Conservation (phyloP, 176 grass and related monocot genomes). For the Oryza rufipogon region DNA sequence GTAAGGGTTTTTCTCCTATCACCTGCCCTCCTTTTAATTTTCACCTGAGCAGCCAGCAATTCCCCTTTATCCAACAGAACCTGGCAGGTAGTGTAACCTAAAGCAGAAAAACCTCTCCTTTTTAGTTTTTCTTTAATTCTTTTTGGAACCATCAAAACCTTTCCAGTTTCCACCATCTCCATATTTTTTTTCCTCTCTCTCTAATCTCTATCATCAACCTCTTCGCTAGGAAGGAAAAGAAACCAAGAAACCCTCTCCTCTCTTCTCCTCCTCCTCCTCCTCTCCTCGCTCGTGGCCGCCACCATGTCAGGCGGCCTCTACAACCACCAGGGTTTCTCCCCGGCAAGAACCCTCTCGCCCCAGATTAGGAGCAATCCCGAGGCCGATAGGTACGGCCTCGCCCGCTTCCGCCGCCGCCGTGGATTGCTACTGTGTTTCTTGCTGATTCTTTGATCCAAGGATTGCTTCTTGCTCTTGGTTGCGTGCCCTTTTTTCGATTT, state of each 20-base stretch:
- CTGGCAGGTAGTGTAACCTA: not conserved
- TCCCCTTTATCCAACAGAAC: not conserved
- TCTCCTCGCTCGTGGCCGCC: conserved; percentile 8
- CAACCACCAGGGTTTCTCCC: conserved; percentile 72
- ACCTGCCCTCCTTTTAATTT: not conserved
- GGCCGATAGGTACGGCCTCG: conserved; percentile 60
- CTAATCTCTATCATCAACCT: not conserved
- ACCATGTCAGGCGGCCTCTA: conserved; percentile 89
- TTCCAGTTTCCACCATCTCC: not conserved
- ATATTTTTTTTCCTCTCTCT: not conserved
- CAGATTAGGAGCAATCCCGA: conserved; percentile 76
- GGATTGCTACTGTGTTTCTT: conserved; percentile 21
- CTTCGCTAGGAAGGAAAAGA: not conserved
- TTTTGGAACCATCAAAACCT: not conserved
- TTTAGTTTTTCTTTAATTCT: not conserved
- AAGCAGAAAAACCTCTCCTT: not conserved
- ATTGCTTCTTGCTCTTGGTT: conserved; percentile 22
- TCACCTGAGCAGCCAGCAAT: not conserved
- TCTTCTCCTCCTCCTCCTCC: not conserved
- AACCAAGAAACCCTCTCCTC: not conserved
- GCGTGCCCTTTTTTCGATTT: conserved; percentile 22
- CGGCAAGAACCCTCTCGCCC: conserved; percentile 74
- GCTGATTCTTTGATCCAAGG: conserved; percentile 52
- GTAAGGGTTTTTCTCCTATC: no score
- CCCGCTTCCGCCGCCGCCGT: not conserved